Conservation (phyloP, 129 eudicot species). For the Oenanthe sinensis region DNA sequence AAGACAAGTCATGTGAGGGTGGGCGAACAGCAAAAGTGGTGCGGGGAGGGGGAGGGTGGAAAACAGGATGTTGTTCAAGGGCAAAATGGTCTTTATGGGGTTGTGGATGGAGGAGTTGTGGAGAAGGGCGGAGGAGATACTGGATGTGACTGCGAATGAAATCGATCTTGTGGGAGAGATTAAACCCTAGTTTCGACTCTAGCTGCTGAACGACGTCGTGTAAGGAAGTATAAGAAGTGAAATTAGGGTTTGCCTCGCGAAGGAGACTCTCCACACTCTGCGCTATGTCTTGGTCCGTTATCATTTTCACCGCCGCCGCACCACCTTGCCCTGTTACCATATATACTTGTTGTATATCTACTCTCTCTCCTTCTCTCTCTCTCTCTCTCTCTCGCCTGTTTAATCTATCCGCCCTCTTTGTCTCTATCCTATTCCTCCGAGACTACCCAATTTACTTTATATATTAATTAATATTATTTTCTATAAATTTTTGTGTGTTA, state of each 20-base stretch:
- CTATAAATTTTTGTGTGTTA: too few species aligned
- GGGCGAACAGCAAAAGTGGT: not conserved
- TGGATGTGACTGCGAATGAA: conserved; percentile 49
- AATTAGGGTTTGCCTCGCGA: conserved; percentile 32
- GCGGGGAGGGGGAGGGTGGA: not conserved
- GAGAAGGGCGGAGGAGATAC: conserved; percentile 18
- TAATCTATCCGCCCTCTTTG: not conserved
- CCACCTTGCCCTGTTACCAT: conserved; percentile 2
- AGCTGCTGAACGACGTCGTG: conserved; percentile 41
- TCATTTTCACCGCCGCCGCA: conserved; percentile 21
- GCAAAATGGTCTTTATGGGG: conserved; percentile 15
- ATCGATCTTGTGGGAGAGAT: conserved; percentile 36
- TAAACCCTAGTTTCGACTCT: conserved; percentile 33
- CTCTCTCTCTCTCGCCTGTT: not conserved
- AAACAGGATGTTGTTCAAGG: conserved; percentile 6
- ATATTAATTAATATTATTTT: too few species aligned
- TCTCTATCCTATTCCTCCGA: not conserved
- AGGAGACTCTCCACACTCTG: conserved; percentile 32
- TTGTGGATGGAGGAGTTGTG: conserved; percentile 1
- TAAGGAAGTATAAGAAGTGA: conserved; percentile 22
- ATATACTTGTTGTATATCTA: not conserved
- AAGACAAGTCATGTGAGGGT: not conserved
- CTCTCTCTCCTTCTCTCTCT: not conserved
- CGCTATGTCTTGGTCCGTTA: conserved; percentile 42
- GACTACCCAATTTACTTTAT: not conserved